Evolutionary conservation across 2,329 filamentous ascomycete genomes (phyloP), one percentile per base, ranked within the genome.

Genomic region (Fusarium floridanum): DNA sequence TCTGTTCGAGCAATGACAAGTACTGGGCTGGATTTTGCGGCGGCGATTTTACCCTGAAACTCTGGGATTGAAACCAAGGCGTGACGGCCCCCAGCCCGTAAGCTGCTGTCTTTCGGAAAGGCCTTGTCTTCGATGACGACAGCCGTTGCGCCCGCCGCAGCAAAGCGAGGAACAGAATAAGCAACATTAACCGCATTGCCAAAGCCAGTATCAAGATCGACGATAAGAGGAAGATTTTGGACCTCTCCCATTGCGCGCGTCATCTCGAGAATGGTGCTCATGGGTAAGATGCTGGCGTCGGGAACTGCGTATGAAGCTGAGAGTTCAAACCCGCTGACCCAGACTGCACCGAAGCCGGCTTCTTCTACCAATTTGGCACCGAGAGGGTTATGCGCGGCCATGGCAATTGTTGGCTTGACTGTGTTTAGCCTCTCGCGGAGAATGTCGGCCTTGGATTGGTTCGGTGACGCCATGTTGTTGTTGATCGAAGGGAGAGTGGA

Each of bases 291-390:
- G 27, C 70, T 72, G 24, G 70, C 70, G 45, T 70, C 70, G 2
- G 70, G 70, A 1, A 72, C 67, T 4, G 70, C 70, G 60, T 72
- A 65, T 16, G 67, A 70, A 14, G 67, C 70, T 14, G 70, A 72
- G 8, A 72, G 60, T 55, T 72, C 70, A 27, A 72, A 70, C 6
- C 70, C 70, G 17, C 70, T 72, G 43, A 72, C 70, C 70, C 70
- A 72, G 20, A 72, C 67, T 11, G 70, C 70, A 5, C 60, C 53
- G 50, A 70, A 72, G 6, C 70, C 70, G 4, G 70, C 66, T 50
- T 72, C 63, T 22, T 61, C 14, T 27, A 59, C 55, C 6, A 59
- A 24, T 8, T 59, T 59, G 7, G 55, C 55, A 14, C 55, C 55
- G 9, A 59, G 22, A 2, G 55, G 55, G 2, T 41, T 59, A 9